A percentile compares a stretch with the other conserved stretches of the same genome.
phyloP scores from a whole-genome alignment of 2,329 filamentous ascomycete species.

The Gnomoniopsis smithogilvyi region DNA sequence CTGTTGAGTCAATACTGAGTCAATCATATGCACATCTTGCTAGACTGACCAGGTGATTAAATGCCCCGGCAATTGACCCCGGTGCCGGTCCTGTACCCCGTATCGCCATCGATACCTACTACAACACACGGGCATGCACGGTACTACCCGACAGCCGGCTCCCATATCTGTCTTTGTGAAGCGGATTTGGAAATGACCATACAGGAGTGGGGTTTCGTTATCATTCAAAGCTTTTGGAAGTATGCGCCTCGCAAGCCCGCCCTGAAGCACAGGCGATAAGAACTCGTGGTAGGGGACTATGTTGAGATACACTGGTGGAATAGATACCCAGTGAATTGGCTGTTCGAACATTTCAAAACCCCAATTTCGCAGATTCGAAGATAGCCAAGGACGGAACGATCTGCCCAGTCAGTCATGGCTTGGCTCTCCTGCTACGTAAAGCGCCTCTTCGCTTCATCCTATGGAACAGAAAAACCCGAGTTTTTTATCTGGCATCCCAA shows the following conservation, averaged over 20 bases:
- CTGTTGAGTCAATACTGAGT: neutral
- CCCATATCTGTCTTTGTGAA: neutral
- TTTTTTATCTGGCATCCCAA: conserved; percentile 28
- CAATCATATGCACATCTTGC: neutral
- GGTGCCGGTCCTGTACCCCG: neutral
- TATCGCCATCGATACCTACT: neutral
- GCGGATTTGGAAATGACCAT: neutral
- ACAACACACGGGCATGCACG: neutral
- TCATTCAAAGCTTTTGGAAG: neutral
- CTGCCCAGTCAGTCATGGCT: neutral
- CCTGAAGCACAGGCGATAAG: neutral
- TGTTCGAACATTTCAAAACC: neutral
- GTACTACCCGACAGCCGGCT: neutral
- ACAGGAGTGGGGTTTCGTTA: neutral
- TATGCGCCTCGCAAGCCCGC: no score
- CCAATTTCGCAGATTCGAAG: neutral
- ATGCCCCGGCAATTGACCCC: neutral
- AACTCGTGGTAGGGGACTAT: neutral
- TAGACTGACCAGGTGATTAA: neutral
- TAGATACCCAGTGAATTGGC: neutral
- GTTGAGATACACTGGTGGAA: neutral
- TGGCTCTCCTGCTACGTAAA: conserved; percentile 19
- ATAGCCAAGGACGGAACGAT: neutral
- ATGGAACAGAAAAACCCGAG: conserved; percentile 21
- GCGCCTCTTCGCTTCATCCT: conserved; percentile 28